Evolutionary conservation across 2,329 filamentous ascomycete species (phyloP).

Genomic region (Pseudogymnoascus destructans): DNA sequence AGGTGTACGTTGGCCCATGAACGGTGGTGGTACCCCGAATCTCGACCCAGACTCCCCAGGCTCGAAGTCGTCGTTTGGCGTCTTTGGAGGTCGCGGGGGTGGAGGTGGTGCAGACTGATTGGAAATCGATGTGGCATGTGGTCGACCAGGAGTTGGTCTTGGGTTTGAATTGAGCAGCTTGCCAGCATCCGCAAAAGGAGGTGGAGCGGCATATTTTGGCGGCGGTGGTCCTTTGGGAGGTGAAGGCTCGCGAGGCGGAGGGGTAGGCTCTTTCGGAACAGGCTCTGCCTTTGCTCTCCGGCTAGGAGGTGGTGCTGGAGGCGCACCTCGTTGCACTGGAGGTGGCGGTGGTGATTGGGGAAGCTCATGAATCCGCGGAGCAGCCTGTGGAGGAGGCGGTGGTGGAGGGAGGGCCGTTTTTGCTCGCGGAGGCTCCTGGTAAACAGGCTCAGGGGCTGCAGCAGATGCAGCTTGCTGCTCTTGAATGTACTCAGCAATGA

Average conservation of each 20-base stretch:
- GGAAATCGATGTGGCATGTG: slow-evolving; percentile 35
- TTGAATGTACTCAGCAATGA: slow-evolving; percentile 51
- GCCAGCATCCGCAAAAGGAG: slow-evolving; percentile 78
- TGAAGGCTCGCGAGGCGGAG: slow-evolving; percentile 55
- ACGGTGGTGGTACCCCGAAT: slow-evolving; percentile 71
- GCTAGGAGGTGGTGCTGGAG: slow-evolving; percentile 44
- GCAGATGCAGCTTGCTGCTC: slow-evolving; percentile 36
- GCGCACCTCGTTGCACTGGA: slow-evolving; percentile 28
- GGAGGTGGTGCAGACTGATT: slow-evolving; percentile 48
- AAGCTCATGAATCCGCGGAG: slow-evolving; percentile 24
- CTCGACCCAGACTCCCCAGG: slow-evolving; percentile 34
- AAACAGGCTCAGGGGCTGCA: slow-evolving; percentile 28
- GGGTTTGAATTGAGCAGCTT: slow-evolving; percentile 49
- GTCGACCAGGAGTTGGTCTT: slow-evolving; percentile 29
- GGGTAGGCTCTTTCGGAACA: slow-evolving; percentile 33
- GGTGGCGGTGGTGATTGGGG: slow-evolving; percentile 18
- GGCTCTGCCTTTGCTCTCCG: slow-evolving; percentile 41
- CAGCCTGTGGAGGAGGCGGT: slow-evolving; percentile 40
- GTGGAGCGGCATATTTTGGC: slow-evolving; percentile 69
- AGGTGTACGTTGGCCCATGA: slow-evolving; percentile 50
- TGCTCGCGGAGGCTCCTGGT: slow-evolving; percentile 32
- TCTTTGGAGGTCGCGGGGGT: slow-evolving; percentile 56
- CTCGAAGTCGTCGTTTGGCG: slow-evolving; percentile 54
- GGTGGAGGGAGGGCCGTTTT: slow-evolving; percentile 42
- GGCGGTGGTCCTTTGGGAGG: slow-evolving; percentile 48